phyloP scores from a whole-genome alignment of 2,329 filamentous ascomycete species.

The Epichloe uncinata region DNA sequence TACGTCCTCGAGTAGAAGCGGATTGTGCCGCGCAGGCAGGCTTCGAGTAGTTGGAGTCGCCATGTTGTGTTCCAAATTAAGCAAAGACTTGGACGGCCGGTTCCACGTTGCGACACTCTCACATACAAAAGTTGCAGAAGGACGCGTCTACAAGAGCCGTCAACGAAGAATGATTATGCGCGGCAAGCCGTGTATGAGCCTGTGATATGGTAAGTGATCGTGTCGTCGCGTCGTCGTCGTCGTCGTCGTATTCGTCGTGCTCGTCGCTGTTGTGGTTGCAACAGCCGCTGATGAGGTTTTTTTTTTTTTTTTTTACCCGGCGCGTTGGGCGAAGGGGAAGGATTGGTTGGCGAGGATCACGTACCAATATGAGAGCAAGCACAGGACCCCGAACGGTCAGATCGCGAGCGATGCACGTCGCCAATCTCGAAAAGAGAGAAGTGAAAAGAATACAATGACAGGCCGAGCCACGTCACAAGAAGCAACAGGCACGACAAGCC shows the following conservation, averaged over 20 bases:
- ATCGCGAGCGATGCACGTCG: background rate
- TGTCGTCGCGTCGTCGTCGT: background rate
- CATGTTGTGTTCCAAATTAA: slow-evolving; percentile 15
- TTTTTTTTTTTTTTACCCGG: background rate
- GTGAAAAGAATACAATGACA: background rate
- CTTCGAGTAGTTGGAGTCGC: slow-evolving; percentile 23
- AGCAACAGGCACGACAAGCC: slow-evolving; percentile 4
- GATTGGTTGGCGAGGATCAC: background rate
- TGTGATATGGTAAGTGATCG: background rate
- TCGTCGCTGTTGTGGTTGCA: background rate
- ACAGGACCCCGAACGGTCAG: background rate
- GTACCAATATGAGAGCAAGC: background rate
- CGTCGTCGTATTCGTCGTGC: background rate
- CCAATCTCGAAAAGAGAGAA: background rate
- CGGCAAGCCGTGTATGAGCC: background rate
- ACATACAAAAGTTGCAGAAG: background rate
- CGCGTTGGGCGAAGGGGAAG: background rate
- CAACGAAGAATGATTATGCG: background rate
- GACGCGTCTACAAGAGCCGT: background rate
- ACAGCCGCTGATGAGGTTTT: background rate
- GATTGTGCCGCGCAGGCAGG: slow-evolving; percentile 51
- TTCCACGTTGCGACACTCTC: slow-evolving; percentile 3
- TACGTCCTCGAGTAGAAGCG: slow-evolving; percentile 49
- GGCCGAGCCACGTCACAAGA: slow-evolving; percentile 1
- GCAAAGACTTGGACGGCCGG: background rate